These are phyloP conservation scores for Sarocladium brachiariae DNA, from an alignment of 2,329 filamentous ascomycete genomes.

Conservation along the genomic window DNA sequence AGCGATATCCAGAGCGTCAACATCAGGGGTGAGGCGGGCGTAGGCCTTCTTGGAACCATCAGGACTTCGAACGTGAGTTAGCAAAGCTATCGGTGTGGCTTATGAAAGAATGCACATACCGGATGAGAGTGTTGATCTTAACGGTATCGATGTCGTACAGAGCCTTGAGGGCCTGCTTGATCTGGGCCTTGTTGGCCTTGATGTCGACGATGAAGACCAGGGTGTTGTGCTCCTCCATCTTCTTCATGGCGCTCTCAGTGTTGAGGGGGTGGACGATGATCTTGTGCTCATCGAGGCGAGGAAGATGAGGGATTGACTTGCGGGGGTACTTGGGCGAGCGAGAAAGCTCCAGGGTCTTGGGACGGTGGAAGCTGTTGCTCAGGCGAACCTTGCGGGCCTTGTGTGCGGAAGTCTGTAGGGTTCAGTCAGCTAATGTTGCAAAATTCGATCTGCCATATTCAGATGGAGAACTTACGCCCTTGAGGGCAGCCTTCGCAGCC, in stretches of 20 bases:
- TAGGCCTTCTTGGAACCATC: slow-evolving; percentile 99
- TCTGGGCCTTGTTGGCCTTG: slow-evolving; percentile 99
- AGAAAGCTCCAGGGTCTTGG: slow-evolving; percentile 91
- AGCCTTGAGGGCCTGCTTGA: slow-evolving; percentile 97
- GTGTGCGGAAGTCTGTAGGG: slow-evolving; percentile 48
- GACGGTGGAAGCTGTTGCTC: slow-evolving; percentile 93
- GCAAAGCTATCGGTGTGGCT: slow-evolving; percentile 14
- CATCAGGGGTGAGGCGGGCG: slow-evolving; percentile 88
- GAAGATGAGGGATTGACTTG: slow-evolving; percentile 84
- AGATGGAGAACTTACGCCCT: slow-evolving; percentile 66
- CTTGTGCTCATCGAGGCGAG: slow-evolving; percentile 95
- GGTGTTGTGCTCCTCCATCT: slow-evolving; percentile 99
- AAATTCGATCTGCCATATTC: not conserved
- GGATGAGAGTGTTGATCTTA: slow-evolving; percentile 99
- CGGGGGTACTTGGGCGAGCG: slow-evolving; percentile 93
- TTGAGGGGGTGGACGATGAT: slow-evolving; percentile 97
- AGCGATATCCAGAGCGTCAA: slow-evolving; percentile 97
- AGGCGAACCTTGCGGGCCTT: slow-evolving; percentile 90
- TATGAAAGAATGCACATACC: slow-evolving; percentile 46
- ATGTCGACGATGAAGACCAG: slow-evolving; percentile 95
- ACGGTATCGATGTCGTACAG: slow-evolving; percentile 96
- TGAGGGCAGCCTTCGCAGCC: slow-evolving; percentile 92
- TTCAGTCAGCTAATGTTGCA: slow-evolving; percentile 8
- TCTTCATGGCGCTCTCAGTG: slow-evolving; percentile 99
- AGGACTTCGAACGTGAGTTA: slow-evolving; percentile 53